phyloP scores from a whole-genome alignment of 805 yeast genomes.

The Metschnikowia similis region DNA sequence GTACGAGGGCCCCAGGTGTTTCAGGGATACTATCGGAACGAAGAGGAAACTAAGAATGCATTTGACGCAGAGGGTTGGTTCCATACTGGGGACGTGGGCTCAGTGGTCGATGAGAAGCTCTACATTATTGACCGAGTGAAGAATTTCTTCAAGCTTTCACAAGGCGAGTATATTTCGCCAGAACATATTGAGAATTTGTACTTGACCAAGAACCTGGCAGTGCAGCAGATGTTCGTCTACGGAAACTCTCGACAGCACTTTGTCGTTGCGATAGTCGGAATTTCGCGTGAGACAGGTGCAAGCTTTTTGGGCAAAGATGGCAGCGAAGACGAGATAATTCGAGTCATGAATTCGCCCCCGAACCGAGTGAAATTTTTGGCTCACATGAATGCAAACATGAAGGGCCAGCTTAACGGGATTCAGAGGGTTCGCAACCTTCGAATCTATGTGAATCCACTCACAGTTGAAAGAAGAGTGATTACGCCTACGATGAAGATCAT shows the following conservation, averaged over 20 bases:
- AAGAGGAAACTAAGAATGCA: constrained; percentile 51
- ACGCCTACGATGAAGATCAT: constrained; percentile 62
- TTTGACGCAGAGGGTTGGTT: constrained; percentile 42
- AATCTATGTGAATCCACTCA: constrained; percentile 55
- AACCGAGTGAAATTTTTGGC: constrained; percentile 29
- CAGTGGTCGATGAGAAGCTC: constrained; percentile 43
- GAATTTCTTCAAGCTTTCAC: constrained; percentile 62
- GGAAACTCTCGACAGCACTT: constrained; percentile 9
- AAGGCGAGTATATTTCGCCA: constrained; percentile 61
- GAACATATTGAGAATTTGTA: constrained; percentile 68
- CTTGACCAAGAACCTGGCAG: constrained; percentile 18
- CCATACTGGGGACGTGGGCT: constrained; percentile 47
- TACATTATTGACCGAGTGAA: constrained; percentile 62
- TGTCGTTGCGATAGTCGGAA: constrained; percentile 15
- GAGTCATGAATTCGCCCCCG: constrained; percentile 20
- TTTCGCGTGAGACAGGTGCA: constrained; percentile 23
- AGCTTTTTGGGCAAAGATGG: constrained; percentile 2
- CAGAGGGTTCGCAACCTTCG: constrained; percentile 55
- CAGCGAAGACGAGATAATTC: constrained; percentile 18
- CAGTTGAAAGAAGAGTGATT: constrained; percentile 51
- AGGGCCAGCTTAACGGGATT: constrained; percentile 47
- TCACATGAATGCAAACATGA: constrained; percentile 33
- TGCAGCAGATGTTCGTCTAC: constrained; percentile 11
- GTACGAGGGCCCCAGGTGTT: constrained; percentile 63
- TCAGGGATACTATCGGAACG: constrained; percentile 49